These are phyloP conservation scores for Claviceps spartinae DNA, from an alignment of 2,329 filamentous ascomycete species.

Conservation along the genomic window DNA sequence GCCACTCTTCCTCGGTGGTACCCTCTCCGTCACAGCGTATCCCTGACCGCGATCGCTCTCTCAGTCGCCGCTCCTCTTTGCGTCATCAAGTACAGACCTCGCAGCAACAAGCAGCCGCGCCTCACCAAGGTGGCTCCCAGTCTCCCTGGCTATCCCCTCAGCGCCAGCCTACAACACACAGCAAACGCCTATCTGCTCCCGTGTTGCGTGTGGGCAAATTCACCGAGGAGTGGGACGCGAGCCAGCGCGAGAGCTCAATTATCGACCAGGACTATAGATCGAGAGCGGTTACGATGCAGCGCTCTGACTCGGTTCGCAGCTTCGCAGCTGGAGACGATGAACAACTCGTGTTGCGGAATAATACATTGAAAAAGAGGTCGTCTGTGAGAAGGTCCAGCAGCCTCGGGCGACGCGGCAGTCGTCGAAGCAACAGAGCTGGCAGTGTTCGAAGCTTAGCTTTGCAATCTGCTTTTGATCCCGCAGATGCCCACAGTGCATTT, in stretches of 20 bases:
- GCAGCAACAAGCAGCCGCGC: constrained; percentile 6
- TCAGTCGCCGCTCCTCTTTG: constrained; percentile 5
- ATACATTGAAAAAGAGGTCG: constrained; percentile 79
- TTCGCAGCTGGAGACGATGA: constrained; percentile 33
- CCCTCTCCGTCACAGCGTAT: constrained; percentile 8
- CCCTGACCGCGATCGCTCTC: constrained; percentile 7
- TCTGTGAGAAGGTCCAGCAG: constrained; percentile 64
- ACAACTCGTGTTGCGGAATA: constrained; percentile 33
- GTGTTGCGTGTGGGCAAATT: constrained; percentile 33
- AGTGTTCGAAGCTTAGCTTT: constrained; percentile 71
- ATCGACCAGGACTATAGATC: constrained; percentile 30
- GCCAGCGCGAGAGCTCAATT: constrained; percentile 52
- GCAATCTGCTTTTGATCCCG: constrained; percentile 53
- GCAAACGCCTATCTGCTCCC: constrained; percentile 1
- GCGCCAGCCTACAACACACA: constrained; percentile 7
- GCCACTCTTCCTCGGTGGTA: constrained; percentile 9
- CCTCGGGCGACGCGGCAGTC: constrained; percentile 68
- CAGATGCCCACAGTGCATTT: constrained; percentile 71
- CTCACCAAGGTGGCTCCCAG: constrained; percentile 6
- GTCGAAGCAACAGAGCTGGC: constrained; percentile 68
- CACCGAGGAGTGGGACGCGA: constrained; percentile 59
- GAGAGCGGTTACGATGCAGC: constrained; percentile 32
- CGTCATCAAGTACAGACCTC: constrained; percentile 2
- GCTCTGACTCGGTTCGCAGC: constrained; percentile 46
- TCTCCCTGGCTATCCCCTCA: constrained; percentile 11